phyloP scores from a whole-genome alignment of 2,329 filamentous ascomycete genomes.

The Colletotrichum sidae region DNA sequence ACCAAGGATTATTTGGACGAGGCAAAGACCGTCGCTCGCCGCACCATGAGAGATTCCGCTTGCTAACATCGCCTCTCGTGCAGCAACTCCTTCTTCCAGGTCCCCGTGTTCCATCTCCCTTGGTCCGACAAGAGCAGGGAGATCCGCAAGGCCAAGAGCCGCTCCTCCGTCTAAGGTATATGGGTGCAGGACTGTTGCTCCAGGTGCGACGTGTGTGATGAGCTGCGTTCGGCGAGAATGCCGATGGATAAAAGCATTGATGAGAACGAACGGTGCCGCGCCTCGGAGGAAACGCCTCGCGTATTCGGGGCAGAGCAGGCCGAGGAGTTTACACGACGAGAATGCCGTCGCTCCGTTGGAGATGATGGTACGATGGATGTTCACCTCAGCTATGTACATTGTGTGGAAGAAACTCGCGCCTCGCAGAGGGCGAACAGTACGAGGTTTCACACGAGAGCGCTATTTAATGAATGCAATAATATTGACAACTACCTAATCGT shows the following conservation, averaged over 20 bases:
- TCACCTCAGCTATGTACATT: not conserved
- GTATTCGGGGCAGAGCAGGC: too few species aligned
- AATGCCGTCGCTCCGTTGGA: too few species aligned
- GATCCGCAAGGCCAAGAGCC: conserved; percentile 63
- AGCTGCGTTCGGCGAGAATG: too few species aligned
- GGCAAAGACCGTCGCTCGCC: not conserved
- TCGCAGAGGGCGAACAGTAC: not conserved
- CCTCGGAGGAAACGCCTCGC: too few species aligned
- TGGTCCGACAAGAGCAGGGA: conserved; percentile 85
- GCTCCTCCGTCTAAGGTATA: conserved; percentile 44
- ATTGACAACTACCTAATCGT: not conserved
- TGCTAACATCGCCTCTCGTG: conserved; percentile 41
- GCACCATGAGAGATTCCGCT: conserved; percentile 15
- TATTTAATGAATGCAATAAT: not conserved
- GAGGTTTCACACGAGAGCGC: not conserved
- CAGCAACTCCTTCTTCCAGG: conserved; percentile 89
- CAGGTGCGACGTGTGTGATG: too few species aligned
- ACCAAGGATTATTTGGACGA: not conserved
- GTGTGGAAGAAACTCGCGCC: not conserved
- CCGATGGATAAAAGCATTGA: too few species aligned
- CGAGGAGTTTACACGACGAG: too few species aligned
- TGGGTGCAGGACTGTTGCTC: not conserved
- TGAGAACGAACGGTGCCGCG: too few species aligned
- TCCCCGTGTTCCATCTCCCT: conserved; percentile 93
- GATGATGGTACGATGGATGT: too few species aligned